Percentiles rank a stretch among this genome's conserved stretches.
Evolutionary conservation across 805 yeast species (phyloP).

Genomic region (Zygotorulaspora sp.): DNA sequence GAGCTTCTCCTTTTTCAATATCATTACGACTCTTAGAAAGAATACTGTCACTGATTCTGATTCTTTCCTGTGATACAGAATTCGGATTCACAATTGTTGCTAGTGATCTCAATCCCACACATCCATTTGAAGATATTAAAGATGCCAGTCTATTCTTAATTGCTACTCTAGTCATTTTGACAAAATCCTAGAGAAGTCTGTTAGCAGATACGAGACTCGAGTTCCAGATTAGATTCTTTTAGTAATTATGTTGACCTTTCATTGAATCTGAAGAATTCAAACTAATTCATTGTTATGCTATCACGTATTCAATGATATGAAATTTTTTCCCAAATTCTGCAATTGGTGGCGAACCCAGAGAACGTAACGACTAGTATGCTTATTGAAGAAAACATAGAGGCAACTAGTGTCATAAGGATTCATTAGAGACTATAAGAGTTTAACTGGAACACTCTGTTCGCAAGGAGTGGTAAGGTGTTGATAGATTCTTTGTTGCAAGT

Average conservation of each 20-base stretch:
- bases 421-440: constrained; percentile 5
- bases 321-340: constrained; percentile 8
- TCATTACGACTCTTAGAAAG: constrained; percentile 43
- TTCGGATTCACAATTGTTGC: constrained; percentile 26
- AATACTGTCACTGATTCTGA: constrained; percentile 24
- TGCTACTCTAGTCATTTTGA: constrained; percentile 2
- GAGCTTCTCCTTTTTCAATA: constrained; percentile 62
- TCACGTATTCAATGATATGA: no score
- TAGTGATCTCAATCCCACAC: constrained; percentile 20
- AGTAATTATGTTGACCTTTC: background rate
- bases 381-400: no score
- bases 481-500: constrained; percentile 1
- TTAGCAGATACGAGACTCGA: no score
- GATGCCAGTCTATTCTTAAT: constrained; percentile 2
- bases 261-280: no score
- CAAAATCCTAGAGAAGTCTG: no score
- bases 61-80: background rate
- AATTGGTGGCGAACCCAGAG: constrained; percentile 14
- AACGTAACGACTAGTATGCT: constrained; percentile 2
- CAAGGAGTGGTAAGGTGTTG: constrained; percentile 11
- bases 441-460: constrained; percentile 3
- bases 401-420: no score
- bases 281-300: no score
- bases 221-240: no score
- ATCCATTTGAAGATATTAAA: constrained; percentile 1